Percentiles rank a stretch among this genome's conserved stretches.
Evolutionary conservation across 2,329 filamentous ascomycete genomes (phyloP).

Genomic region (Leptographium procerum): DNA sequence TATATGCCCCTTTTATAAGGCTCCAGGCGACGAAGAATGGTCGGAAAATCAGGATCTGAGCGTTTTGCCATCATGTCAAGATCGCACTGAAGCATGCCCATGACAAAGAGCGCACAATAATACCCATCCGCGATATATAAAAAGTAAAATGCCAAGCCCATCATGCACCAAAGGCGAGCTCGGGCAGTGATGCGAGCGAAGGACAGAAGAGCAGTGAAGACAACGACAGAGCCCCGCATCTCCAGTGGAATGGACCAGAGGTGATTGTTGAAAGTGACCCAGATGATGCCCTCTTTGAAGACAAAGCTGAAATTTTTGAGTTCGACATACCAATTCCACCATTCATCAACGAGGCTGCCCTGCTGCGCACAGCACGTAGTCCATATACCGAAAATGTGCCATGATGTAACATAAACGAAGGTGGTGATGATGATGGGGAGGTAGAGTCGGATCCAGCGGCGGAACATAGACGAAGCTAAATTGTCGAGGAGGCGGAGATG

Average conservation of each 20-base stretch:
- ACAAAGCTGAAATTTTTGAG: slow-evolving; percentile 60
- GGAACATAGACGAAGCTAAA: slow-evolving; percentile 35
- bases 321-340: slow-evolving; percentile 40
- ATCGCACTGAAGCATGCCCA: slow-evolving; percentile 51
- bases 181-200: slow-evolving; percentile 43
- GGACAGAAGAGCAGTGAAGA: slow-evolving; percentile 47
- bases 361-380: slow-evolving; percentile 26
- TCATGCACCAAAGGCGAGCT: slow-evolving; percentile 42
- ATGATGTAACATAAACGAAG: slow-evolving; percentile 38
- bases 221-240: slow-evolving; percentile 50
- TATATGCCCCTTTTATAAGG: slow-evolving; percentile 39
- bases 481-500: slow-evolving; percentile 29
- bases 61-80: slow-evolving; percentile 41
- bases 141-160: slow-evolving; percentile 49
- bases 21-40: slow-evolving; percentile 31
- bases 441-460: slow-evolving; percentile 37
- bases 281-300: slow-evolving; percentile 46
- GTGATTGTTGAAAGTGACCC: slow-evolving; percentile 47
- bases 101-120: slow-evolving; percentile 48
- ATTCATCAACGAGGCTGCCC: slow-evolving; percentile 32
- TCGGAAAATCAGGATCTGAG: slow-evolving; percentile 34
- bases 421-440: slow-evolving; percentile 43
- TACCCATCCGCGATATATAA: slow-evolving; percentile 56
- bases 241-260: slow-evolving; percentile 55
- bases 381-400: slow-evolving; percentile 41